Evolutionary conservation across 495 filamentous ascomycete species (phyloP).

Genomic region (Platismatia glauca): DNA sequence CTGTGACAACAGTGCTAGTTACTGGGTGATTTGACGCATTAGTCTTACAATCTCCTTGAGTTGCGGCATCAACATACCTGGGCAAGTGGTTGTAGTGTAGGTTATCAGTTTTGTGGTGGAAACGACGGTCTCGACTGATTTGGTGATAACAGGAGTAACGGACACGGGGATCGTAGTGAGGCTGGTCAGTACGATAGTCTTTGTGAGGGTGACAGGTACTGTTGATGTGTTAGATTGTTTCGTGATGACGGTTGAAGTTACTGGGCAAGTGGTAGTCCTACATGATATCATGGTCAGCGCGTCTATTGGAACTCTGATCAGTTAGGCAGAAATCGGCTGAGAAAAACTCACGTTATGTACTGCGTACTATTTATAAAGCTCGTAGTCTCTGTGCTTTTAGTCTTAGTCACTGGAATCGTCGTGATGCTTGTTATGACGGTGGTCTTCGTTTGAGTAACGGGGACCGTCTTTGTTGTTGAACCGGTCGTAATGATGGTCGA

Average conservation of each 20-base stretch:
- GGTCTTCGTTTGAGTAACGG: background rate
- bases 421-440: background rate
- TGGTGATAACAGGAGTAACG: background rate
- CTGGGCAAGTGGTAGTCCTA: constrained; percentile 19
- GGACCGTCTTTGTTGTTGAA: background rate
- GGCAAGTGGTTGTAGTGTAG: constrained; percentile 17
- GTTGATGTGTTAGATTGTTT: constrained; percentile 26
- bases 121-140: background rate
- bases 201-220: constrained; percentile 21
- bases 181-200: constrained; percentile 27
- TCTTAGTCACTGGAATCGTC: background rate
- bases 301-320: background rate
- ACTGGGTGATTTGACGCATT: constrained; percentile 2
- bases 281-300: background rate
- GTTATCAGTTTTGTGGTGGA: background rate
- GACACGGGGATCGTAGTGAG: constrained; percentile 18
- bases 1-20: constrained; percentile 8
- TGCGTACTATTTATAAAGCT: background rate
- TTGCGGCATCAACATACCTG: background rate
- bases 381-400: background rate
- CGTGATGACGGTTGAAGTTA: constrained; percentile 23
- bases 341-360: background rate
- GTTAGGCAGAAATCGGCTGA: background rate
- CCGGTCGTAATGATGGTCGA: background rate
- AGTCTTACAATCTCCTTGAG: background rate